Evolutionary conservation across 345 rosid genomes (phyloP), one percentile per base, ranked within the genome.

Genomic region (Salix brachista): DNA sequence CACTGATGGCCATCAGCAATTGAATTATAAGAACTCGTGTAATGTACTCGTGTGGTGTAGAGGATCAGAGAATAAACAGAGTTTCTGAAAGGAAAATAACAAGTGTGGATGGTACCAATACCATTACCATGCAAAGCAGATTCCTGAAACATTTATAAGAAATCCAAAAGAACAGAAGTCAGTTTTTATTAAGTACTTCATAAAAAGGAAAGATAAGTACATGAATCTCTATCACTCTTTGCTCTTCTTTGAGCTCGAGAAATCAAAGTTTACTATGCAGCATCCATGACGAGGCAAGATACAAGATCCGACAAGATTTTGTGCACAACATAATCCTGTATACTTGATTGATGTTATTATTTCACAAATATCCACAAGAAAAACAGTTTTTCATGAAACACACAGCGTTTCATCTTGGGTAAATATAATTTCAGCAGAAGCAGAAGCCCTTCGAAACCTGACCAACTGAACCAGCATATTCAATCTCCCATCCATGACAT

Each of bases 361-460:
- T 10, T 54, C 65, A 21, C 32, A 65, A 48, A 28, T 34, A 48
- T 65, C 64, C 36, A 30, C 52, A 26, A 37, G 28, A 71, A 30
- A 25, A 18, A 32, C 44, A 46, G 72, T 19, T 76, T 61, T 34
- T 75, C 39, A 75, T 12, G 73, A 37, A 17, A 67, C 3, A 36
- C 60, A 70, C 4, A 23, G 56, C 76, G 70, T 74, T 83, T 84
- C 91, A 66, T 90, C 91, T 86, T 82, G 88, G 79, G 82, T 77
- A 81, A 92, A 91, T 69, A 87, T 2, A 77, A 96, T 85, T 77
- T 91, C 90, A 26, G 97, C 96, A 56, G 71, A 77, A 76, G 91
- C 84, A 46, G 99, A 96, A 74, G 95, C 93, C 12, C 99, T 88
- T 14, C 81, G 87, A 80, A 85, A 93, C 87, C 81, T 91, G 76